These are phyloP conservation scores for Pichia sp. DNA, from an alignment of 1,139 yeast genomes.

Conservation along the genomic window DNA sequence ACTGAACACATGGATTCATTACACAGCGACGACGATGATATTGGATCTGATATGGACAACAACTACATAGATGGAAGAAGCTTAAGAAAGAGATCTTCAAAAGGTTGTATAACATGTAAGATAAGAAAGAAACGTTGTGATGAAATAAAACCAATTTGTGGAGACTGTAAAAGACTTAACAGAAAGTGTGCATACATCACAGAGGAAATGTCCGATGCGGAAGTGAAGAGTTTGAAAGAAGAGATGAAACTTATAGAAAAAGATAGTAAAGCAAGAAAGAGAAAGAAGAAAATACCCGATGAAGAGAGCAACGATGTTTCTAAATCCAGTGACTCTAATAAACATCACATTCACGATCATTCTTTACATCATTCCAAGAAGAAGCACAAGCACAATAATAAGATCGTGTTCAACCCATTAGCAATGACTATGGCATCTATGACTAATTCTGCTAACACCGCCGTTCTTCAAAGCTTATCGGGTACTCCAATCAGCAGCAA, in stretches of 20 bases:
- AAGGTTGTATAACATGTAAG: slow-evolving; percentile 74
- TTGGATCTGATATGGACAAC: not conserved
- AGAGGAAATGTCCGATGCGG: slow-evolving; percentile 36
- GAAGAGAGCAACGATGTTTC: too few relatives aligned
- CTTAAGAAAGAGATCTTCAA: slow-evolving; percentile 39
- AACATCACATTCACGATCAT: too few relatives aligned
- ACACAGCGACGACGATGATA: not conserved
- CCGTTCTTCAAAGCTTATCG: slow-evolving; percentile 1
- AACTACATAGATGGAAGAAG: not conserved
- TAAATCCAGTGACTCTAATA: too few relatives aligned
- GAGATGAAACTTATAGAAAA: slow-evolving; percentile 39
- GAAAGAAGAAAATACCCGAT: slow-evolving; percentile 21
- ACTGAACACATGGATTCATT: too few relatives aligned
- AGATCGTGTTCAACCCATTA: slow-evolving; percentile 29
- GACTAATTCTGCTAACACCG: not conserved
- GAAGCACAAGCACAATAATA: slow-evolving; percentile 8
- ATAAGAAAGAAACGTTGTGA: slow-evolving; percentile 73
- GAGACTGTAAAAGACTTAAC: slow-evolving; percentile 55
- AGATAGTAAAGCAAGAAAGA: slow-evolving; percentile 28
- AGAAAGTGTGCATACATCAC: slow-evolving; percentile 53
- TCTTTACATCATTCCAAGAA: not conserved
- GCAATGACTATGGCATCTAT: slow-evolving; percentile 21
- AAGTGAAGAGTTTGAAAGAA: slow-evolving; percentile 23
- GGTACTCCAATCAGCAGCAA: too few relatives aligned
- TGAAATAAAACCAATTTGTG: slow-evolving; percentile 59